Base-by-base conservation (phyloP, 495 filamentous ascomycete species). In the Penicillium argentinense region DNA sequence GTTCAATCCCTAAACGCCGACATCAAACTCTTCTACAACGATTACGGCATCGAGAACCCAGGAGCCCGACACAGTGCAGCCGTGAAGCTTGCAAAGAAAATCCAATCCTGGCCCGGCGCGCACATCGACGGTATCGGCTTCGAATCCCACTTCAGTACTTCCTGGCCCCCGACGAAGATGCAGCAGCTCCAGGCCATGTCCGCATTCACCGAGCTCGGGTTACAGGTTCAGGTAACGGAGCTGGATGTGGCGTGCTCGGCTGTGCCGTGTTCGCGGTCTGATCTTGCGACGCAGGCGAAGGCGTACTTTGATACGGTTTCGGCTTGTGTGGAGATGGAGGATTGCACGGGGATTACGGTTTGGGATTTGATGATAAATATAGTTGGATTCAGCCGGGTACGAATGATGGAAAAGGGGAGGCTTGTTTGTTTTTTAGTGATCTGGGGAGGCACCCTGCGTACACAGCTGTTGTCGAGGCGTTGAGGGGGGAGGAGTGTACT, bases 331-430 rank as follows among this genome's bases (percentile, higher is more conserved):
- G n/a, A 34, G 7, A 34, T 17, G 2, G 30, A 3, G 2, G 30
- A 34, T 1, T 34, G 30, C 7, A 34, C 30, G 2, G 30, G 30
- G 3, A 34, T 34, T n/a, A 34, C 30, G n/a, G 30, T 34, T 8
- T 34, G 30, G 30, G 30, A 34, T 11, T 34, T 34, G 30, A 34
- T 34, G 30, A 34, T 34, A 14, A 34, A 13, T 34, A 34, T 13
- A 34, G 30, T 13, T 34, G 30, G 30, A 34, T 34, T 11, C 30
- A 34, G 6, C 30, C 30, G 14, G 30, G 13, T 8, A 5, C 3
- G 3, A 14, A 34, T 11, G 30, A 34, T 34, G 30, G 30, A 14
- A 17, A 34, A 5, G 30, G 30, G 7, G 30, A 34, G 14, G 13
- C 30, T 3, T 8, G n/a, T 34, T 13, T 34, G 8, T 34, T 14